Percentiles rank a stretch among this genome's conserved stretches.
These are phyloP conservation scores for Scutellaria barbata DNA, from an alignment of 257 asterid genomes.

Conservation along the genomic window DNA sequence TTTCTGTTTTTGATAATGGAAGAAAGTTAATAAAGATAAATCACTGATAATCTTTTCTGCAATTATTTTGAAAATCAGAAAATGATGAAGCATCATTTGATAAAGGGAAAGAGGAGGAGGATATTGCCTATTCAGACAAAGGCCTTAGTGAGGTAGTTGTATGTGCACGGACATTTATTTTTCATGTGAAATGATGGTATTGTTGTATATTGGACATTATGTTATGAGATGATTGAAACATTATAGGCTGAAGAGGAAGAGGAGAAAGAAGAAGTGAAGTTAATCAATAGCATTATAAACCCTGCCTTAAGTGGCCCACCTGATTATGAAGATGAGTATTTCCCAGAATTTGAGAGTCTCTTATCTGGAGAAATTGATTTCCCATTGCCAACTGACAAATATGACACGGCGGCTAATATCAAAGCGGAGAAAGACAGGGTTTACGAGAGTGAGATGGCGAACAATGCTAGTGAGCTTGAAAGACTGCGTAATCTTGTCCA, in stretches of 20 bases:
- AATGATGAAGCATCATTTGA: conserved; percentile 46
- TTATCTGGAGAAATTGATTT: conserved; percentile 82
- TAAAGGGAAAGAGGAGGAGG: conserved; percentile 52
- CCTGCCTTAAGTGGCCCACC: conserved; percentile 49
- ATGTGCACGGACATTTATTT: conserved; percentile 30
- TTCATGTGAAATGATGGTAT: neutral
- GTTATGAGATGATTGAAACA: conserved; percentile 5
- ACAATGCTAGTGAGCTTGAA: conserved; percentile 73
- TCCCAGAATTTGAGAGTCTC: conserved; percentile 78
- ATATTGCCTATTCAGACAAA: conserved; percentile 44
- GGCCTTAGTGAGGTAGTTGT: conserved; percentile 63
- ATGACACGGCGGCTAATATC: conserved; percentile 43
- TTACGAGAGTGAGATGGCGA: conserved; percentile 75
- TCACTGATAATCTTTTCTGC: conserved; percentile 10
- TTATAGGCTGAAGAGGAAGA: conserved; percentile 62
- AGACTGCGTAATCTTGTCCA: conserved; percentile 66
- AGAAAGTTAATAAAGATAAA: neutral
- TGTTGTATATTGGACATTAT: neutral
- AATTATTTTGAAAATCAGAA: conserved; percentile 50
- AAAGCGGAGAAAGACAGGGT: conserved; percentile 60
- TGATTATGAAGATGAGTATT: conserved; percentile 71
- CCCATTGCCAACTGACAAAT: conserved; percentile 66
- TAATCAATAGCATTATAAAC: conserved; percentile 68
- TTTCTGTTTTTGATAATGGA: neutral
- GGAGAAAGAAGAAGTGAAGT: conserved; percentile 90